Percentiles rank a stretch among this genome's conserved stretches.
Conservation (phyloP, 176 grass and related monocot genomes). For the Avena sativa region DNA sequence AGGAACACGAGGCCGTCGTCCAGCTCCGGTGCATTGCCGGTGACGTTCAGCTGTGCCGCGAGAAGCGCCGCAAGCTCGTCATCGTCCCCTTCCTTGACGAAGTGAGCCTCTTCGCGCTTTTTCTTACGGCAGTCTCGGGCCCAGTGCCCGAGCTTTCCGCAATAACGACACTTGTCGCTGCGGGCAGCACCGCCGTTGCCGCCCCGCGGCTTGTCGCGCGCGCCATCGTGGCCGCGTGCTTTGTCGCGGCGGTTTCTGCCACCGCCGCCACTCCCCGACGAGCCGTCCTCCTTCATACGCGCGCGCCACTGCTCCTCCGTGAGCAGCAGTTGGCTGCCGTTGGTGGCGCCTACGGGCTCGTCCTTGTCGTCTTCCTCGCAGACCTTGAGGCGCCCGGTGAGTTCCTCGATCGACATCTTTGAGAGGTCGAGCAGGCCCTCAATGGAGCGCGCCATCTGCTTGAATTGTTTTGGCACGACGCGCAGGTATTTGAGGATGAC, state of each 20-base stretch:
- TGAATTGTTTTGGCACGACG: background rate
- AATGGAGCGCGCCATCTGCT: background rate
- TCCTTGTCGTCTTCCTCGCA: background rate
- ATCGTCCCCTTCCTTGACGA: background rate
- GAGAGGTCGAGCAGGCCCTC: background rate
- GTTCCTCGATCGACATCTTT: background rate
- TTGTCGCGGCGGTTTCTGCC: too few species aligned
- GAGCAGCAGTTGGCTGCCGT: too few species aligned
- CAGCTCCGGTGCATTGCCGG: too few species aligned
- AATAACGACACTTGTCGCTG: background rate
- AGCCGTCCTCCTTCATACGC: too few species aligned
- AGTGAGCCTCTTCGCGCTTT: background rate
- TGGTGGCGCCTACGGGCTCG: too few species aligned
- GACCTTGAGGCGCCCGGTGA: background rate
- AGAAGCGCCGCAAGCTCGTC: background rate
- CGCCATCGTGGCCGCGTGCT: too few species aligned
- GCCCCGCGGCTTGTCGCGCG: too few species aligned
- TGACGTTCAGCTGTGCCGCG: background rate
- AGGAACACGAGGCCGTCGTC: background rate
- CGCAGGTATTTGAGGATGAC: background rate
- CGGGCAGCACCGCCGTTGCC: too few species aligned
- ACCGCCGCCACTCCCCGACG: too few species aligned
- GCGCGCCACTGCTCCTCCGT: too few species aligned
- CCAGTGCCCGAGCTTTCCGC: background rate
- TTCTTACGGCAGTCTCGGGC: background rate